A percentile compares a stretch with the other conserved stretches of the same genome.
phyloP scores from a whole-genome alignment of 495 filamentous ascomycete species.

The Penicillium robsamsonii region DNA sequence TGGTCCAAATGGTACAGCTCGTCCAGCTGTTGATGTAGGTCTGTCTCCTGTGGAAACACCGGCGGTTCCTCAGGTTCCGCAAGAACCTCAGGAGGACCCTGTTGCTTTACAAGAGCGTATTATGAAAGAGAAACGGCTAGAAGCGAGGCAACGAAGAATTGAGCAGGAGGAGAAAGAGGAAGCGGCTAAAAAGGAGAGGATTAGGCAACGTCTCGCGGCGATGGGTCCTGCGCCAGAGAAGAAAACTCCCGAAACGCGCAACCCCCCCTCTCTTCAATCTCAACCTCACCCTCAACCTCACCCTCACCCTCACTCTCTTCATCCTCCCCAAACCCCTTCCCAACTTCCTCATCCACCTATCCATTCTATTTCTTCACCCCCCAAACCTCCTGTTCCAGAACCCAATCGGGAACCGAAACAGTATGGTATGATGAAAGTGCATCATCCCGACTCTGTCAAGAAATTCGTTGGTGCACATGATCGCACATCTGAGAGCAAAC shows the following conservation, averaged over 20 bases:
- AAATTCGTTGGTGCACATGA: conserved; percentile 41
- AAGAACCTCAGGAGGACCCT: conserved; percentile 52
- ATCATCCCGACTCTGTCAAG: conserved; percentile 50
- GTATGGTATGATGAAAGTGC: conserved; percentile 60
- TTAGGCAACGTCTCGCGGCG: conserved; percentile 76
- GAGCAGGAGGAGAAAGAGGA: conserved; percentile 83
- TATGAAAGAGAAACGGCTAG: conserved; percentile 78
- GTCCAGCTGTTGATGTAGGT: conserved; percentile 47
- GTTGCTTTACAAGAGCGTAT: conserved; percentile 72
- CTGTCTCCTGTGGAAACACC: conserved; percentile 41
- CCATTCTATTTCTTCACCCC: conserved; percentile 40
- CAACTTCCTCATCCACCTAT: conserved; percentile 17
- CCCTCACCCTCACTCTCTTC: background rate
- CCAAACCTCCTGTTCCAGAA: conserved; percentile 54
- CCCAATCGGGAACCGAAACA: conserved; percentile 53
- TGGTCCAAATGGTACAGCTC: conserved; percentile 44
- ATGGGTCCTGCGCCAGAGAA: conserved; percentile 65
- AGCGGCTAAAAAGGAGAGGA: conserved; percentile 74
- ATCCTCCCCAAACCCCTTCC: conserved; percentile 7
- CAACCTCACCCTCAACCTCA: conserved; percentile 7
- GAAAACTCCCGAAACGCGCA: conserved; percentile 34
- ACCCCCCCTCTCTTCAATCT: conserved; percentile 23
- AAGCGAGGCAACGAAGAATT: conserved; percentile 71
- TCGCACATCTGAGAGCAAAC: conserved; percentile 35
- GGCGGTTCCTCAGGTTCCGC: conserved; percentile 27